Conservation (phyloP, 371 early-diverging fungal genomes). For the Smittium culicis region DNA sequence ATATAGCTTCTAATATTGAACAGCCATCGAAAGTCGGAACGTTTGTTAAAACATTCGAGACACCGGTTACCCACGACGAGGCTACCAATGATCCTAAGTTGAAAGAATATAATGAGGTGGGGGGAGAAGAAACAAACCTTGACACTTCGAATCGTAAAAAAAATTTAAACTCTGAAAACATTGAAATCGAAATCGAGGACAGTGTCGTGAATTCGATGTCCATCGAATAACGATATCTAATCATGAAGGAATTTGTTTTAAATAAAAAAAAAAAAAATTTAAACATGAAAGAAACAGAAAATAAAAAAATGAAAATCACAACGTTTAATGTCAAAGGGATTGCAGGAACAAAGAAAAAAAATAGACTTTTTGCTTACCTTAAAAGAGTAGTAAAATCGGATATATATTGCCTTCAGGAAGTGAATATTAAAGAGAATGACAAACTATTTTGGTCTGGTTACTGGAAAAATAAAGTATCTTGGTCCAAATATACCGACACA, state of each 20-base stretch:
- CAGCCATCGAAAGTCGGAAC: too few relatives aligned
- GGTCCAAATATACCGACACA: neutral
- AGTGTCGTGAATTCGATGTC: neutral
- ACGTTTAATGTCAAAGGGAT: constrained; percentile 5
- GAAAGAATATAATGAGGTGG: neutral
- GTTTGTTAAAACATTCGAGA: too few relatives aligned
- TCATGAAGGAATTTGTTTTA: neutral
- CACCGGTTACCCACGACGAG: too few relatives aligned
- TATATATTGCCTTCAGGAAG: constrained; percentile 5
- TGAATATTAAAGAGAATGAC: constrained; percentile 4
- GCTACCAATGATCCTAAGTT: too few relatives aligned
- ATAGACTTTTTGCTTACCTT: neutral
- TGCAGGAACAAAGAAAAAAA: neutral
- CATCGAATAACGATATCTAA: neutral
- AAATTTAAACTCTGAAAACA: neutral
- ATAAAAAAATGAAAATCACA: constrained; percentile 1
- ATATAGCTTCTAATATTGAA: too few relatives aligned
- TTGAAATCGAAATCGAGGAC: neutral
- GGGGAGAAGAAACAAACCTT: neutral
- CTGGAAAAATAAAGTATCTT: neutral
- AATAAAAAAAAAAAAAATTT: neutral
- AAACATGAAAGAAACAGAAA: neutral
- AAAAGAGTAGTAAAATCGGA: neutral
- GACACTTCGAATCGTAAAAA: too few relatives aligned
- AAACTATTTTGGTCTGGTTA: neutral